Evolutionary conservation across 352 stramenopile species (phyloP), one percentile per base, ranked within the genome.

Genomic region (Lagenidium giganteum): DNA sequence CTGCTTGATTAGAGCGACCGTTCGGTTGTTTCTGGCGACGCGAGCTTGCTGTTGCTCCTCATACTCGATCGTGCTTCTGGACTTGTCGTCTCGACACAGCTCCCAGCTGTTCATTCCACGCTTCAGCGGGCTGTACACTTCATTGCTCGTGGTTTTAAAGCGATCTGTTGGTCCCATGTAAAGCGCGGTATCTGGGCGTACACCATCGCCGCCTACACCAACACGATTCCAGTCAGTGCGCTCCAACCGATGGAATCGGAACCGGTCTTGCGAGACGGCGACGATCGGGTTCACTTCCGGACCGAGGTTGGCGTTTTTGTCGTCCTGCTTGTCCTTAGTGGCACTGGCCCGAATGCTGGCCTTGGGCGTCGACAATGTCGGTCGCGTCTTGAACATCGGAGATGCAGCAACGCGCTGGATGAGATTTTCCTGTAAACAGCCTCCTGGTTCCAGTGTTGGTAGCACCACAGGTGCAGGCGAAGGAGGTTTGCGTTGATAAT

Each of bases 181-280:
- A n/a, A 77, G 13, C 11, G 46, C 65, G 16, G 71, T 72, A 25
- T 81, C 66, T 1, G 50, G 16, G 9, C 51, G 13, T 18, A 61
- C 51, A 8, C 77, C 73, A 32, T 84, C 63, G 1, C 75, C 65
- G 26, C 75, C 75, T 23, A 76, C 42, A 12, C 75, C 77, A 14
- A 86, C 66, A 33, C 70, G 65, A 31, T 49, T 77, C 75, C 77
- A 90, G 51, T 87, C 75, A 0, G 69, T 83, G 25, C 57, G 42
- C 39, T 76, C 51, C 29, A 54, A 63, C 8, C 65, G 58, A 17
- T 51, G 55, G 40, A 74, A 57, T 31, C 59, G 62, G 31, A 68
- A 79, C n/a, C 68, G 57, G 48, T 79, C 69, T 17, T 52, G 57
- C 1, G 57, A 66, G n/a, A 79, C 47, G 4, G 57, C 32, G 7